Conservation (phyloP, 2,329 filamentous ascomycete species). For the Dothiorella sarmentorum region DNA sequence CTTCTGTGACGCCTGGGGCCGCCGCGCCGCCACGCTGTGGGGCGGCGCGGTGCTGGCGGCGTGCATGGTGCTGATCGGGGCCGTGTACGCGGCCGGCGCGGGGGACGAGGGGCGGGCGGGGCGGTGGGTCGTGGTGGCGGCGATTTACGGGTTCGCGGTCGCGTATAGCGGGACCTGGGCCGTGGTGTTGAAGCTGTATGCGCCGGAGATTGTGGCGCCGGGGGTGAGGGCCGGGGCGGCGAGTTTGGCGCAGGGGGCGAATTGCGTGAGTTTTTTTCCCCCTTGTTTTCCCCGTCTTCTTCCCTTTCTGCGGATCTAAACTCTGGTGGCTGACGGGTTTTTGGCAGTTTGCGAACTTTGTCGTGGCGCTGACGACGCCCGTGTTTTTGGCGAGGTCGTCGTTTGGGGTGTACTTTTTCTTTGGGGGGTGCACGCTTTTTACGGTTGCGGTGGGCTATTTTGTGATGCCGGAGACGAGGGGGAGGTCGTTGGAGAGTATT, state of each 20-base stretch:
- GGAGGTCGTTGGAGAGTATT: constrained; percentile 49
- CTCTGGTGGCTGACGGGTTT: too few relatives aligned
- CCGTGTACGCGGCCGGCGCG: constrained; percentile 50
- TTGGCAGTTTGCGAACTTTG: constrained; percentile 30
- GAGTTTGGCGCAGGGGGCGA: constrained; percentile 52
- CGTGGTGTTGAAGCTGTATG: constrained; percentile 55
- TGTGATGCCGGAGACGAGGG: constrained; percentile 53
- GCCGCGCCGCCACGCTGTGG: constrained; percentile 52
- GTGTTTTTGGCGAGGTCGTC: constrained; percentile 47
- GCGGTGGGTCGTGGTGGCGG: constrained; percentile 51
- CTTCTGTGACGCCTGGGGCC: constrained; percentile 56
- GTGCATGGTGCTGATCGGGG: constrained; percentile 54
- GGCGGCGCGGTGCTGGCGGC: constrained; percentile 52
- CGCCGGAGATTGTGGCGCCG: constrained; percentile 56
- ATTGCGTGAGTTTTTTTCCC: constrained; percentile 47
- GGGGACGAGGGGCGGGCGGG: constrained; percentile 38
- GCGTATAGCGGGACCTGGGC: constrained; percentile 52
- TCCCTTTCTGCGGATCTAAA: too few relatives aligned
- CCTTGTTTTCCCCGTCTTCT: too few relatives aligned
- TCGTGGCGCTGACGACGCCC: constrained; percentile 43
- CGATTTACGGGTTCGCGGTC: constrained; percentile 49
- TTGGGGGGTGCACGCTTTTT: constrained; percentile 27
- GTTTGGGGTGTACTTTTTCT: constrained; percentile 34
- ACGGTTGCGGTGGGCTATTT: constrained; percentile 28
- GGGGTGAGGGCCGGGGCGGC: constrained; percentile 54